These are phyloP conservation scores for Fusarium stilboides DNA, from an alignment of 2,329 filamentous ascomycete genomes.

Conservation along the genomic window DNA sequence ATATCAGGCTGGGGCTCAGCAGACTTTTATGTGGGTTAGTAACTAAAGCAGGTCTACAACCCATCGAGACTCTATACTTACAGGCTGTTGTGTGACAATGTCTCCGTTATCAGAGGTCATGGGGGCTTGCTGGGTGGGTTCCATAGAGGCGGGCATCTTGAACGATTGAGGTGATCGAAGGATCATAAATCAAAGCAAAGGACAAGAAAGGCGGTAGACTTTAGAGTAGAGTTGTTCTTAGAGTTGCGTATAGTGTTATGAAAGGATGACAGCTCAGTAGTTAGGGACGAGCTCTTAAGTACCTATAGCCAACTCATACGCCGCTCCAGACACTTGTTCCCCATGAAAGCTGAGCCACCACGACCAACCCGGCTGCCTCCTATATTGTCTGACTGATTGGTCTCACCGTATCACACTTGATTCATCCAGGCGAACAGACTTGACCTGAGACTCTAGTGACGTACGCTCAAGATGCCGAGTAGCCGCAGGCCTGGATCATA, in stretches of 20 bases:
- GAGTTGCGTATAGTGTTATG: conserved; percentile 27
- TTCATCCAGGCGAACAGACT: neutral
- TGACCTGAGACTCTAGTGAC: conserved; percentile 26
- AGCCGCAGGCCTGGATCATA: conserved; percentile 26
- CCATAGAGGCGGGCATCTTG: conserved; percentile 60
- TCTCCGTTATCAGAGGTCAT: conserved; percentile 57
- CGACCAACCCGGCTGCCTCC: neutral
- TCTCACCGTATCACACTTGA: conserved; percentile 15
- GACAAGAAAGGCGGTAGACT: conserved; percentile 17
- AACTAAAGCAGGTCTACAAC: neutral
- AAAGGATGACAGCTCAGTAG: conserved; percentile 33
- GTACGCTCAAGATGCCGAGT: conserved; percentile 41
- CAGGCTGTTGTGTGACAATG: conserved; percentile 61
- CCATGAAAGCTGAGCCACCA: conserved; percentile 26
- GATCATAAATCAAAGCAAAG: conserved; percentile 3
- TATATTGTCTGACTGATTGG: conserved; percentile 22
- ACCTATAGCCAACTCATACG: conserved; percentile 31
- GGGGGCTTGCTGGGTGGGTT: conserved; percentile 61
- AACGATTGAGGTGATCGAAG: conserved; percentile 10
- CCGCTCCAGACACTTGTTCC: conserved; percentile 12
- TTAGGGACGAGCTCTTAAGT: conserved; percentile 34
- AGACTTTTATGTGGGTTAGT: conserved; percentile 46
- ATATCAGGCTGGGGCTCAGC: conserved; percentile 61
- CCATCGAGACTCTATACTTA: conserved; percentile 46
- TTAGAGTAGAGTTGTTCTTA: conserved; percentile 33